phyloP scores from a whole-genome alignment of 352 stramenopile genomes.

The Pythium rhizo-oryzae region DNA sequence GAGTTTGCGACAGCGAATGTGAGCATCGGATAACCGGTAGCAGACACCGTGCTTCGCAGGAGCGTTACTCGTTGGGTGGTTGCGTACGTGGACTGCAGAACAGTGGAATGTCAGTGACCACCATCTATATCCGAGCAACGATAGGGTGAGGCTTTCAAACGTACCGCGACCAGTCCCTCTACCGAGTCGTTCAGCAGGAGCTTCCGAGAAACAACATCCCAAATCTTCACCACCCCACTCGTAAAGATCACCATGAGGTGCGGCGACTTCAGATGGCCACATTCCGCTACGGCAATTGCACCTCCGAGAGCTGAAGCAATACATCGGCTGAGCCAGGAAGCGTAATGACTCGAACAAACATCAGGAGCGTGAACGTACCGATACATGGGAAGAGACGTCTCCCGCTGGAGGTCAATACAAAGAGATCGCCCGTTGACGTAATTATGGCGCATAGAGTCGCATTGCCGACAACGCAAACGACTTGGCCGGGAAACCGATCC shows the following conservation, averaged over 20 bases:
- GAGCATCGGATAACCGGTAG: conserved; percentile 73
- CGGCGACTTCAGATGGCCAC: conserved; percentile 58
- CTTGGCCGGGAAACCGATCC: conserved; percentile 70
- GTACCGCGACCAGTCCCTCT: conserved; percentile 60
- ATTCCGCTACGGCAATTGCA: conserved; percentile 70
- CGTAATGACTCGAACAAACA: not conserved
- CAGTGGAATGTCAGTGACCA: not conserved
- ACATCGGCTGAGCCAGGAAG: not conserved
- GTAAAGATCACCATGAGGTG: conserved; percentile 76
- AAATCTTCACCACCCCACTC: conserved; percentile 71
- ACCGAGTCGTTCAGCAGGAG: conserved; percentile 62
- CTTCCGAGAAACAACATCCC: conserved; percentile 57
- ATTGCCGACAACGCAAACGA: conserved; percentile 65
- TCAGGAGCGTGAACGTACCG: conserved; percentile 34
- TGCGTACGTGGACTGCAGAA: conserved; percentile 20
- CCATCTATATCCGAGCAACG: not conserved
- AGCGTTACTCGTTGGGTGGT: conserved; percentile 59
- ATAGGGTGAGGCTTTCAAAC: not conserved
- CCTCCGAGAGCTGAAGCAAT: conserved; percentile 56
- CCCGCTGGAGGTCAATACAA: conserved; percentile 61
- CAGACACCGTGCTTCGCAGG: conserved; percentile 70
- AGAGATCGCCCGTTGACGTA: conserved; percentile 68
- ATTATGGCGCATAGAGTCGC: conserved; percentile 60
- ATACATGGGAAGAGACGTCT: conserved; percentile 83
- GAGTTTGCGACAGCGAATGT: conserved; percentile 73